These are phyloP conservation scores for Arachnomyces sp. DNA, from an alignment of 2,329 filamentous ascomycete genomes.

Conservation along the genomic window DNA sequence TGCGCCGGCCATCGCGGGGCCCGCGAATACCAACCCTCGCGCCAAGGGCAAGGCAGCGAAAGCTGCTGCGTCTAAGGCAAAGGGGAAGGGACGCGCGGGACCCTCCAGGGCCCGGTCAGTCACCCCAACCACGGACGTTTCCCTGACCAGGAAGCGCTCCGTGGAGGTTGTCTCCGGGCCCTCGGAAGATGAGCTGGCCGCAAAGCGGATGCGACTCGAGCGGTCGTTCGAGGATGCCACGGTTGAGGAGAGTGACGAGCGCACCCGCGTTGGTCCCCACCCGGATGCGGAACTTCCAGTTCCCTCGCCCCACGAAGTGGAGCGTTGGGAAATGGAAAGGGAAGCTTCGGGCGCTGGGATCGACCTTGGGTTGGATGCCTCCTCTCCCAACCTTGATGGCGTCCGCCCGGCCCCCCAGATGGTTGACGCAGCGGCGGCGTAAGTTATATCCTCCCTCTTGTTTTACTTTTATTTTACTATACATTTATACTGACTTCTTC, in stretches of 20 bases:
- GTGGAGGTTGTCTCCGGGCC: slow-evolving; percentile 24
- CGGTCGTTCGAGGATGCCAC: slow-evolving; percentile 15
- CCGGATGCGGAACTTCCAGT: slow-evolving; percentile 8
- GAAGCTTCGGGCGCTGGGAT: no score
- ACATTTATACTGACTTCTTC: background rate
- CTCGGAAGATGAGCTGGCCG: slow-evolving; percentile 18
- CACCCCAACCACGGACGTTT: slow-evolving; percentile 17
- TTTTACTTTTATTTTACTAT: background rate
- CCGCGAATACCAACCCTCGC: slow-evolving; percentile 11
- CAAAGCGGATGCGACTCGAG: slow-evolving; percentile 21
- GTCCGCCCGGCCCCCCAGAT: background rate
- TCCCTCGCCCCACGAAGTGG: slow-evolving; percentile 3
- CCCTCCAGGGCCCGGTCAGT: slow-evolving; percentile 10
- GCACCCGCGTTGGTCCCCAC: slow-evolving; percentile 16
- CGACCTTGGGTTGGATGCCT: no score
- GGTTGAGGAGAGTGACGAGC: slow-evolving; percentile 19
- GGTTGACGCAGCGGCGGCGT: slow-evolving; percentile 2
- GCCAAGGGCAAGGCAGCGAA: slow-evolving; percentile 21
- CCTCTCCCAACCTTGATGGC: background rate
- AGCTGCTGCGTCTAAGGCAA: slow-evolving; percentile 18
- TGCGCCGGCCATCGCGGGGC: slow-evolving; percentile 16
- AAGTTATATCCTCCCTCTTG: background rate
- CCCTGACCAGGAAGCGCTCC: slow-evolving; percentile 21
- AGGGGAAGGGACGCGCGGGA: slow-evolving; percentile 5
- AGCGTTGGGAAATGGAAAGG: no score